A percentile compares a stretch with the other conserved stretches of the same genome.
Conservation (phyloP, 1,139 yeast species). For the Yamadazyma aaseri region DNA sequence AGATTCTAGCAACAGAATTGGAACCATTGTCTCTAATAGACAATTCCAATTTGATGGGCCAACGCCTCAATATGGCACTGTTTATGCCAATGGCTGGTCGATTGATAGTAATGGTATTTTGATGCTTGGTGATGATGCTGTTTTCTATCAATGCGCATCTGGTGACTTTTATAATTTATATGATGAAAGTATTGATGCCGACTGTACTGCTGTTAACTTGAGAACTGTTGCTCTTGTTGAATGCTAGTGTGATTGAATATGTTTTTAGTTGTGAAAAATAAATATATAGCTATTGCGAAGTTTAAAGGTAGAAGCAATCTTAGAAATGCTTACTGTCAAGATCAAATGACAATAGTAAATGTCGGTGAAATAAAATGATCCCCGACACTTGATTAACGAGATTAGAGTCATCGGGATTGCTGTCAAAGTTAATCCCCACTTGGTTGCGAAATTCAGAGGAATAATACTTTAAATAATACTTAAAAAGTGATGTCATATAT, state of each 20-base stretch:
- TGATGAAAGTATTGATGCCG: constrained; percentile 28
- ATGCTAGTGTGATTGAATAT: neutral
- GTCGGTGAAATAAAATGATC: no score
- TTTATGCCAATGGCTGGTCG: constrained; percentile 46
- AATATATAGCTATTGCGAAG: no score
- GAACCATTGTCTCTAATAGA: constrained; percentile 41
- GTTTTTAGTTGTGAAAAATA: no score
- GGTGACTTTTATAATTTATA: constrained; percentile 45
- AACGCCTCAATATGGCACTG: constrained; percentile 41
- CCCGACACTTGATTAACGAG: no score
- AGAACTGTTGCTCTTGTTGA: constrained; percentile 37
- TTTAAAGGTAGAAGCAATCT: no score
- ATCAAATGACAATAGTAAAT: no score
- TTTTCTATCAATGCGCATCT: constrained; percentile 44
- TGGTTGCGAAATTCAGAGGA: no score
- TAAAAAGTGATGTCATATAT: no score
- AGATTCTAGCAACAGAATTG: constrained; percentile 37
- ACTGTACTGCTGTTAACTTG: constrained; percentile 37
- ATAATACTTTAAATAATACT: no score
- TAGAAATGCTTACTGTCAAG: no score
- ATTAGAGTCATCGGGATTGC: no score
- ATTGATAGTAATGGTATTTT: constrained; percentile 36
- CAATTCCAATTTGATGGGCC: constrained; percentile 51
- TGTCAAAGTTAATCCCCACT: no score
- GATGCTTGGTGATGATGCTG: constrained; percentile 33